A percentile compares a stretch with the other conserved stretches of the same genome.
Evolutionary conservation across 2,329 filamentous ascomycete species (phyloP).

Genomic region (Trichoderma asperellum): DNA sequence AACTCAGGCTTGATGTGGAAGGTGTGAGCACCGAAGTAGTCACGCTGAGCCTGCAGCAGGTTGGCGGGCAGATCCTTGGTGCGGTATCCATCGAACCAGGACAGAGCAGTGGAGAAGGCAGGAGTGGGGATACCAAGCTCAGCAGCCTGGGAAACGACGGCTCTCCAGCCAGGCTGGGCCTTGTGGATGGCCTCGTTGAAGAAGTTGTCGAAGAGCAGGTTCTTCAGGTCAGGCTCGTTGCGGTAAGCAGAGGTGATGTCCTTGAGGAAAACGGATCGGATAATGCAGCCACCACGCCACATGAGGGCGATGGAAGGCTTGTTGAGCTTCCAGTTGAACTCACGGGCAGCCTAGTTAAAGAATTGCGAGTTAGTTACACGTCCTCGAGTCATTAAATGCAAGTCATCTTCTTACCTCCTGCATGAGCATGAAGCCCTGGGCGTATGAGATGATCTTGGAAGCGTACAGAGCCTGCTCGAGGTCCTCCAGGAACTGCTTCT

Average conservation of each 20-base stretch:
- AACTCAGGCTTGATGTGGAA: slow-evolving; percentile 84
- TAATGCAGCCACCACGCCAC: slow-evolving; percentile 99
- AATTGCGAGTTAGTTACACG: not conserved
- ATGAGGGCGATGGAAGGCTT: slow-evolving; percentile 99
- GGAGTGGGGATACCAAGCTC: slow-evolving; percentile 95
- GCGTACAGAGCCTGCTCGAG: slow-evolving; percentile 99
- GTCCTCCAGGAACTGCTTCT: slow-evolving; percentile 91
- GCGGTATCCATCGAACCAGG: slow-evolving; percentile 99
- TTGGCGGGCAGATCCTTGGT: slow-evolving; percentile 97
- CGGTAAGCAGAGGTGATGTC: slow-evolving; percentile 98
- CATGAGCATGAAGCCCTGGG: slow-evolving; percentile 99
- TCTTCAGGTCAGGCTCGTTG: slow-evolving; percentile 91
- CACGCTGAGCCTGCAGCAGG: slow-evolving; percentile 96
- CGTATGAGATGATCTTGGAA: slow-evolving; percentile 99
- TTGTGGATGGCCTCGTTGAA: slow-evolving; percentile 99
- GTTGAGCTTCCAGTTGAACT: slow-evolving; percentile 99
- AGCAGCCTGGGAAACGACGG: slow-evolving; percentile 87
- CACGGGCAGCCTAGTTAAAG: slow-evolving; percentile 75
- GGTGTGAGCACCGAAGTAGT: slow-evolving; percentile 97
- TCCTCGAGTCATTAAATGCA: not conserved
- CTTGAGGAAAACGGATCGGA: slow-evolving; percentile 99
- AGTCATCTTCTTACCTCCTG: slow-evolving; percentile 68
- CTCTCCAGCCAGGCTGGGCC: slow-evolving; percentile 90
- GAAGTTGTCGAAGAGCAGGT: slow-evolving; percentile 98
- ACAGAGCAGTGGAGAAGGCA: slow-evolving; percentile 93